These are phyloP conservation scores for Eucalyptus paniculata DNA, from an alignment of 345 rosid species.

Conservation along the genomic window DNA sequence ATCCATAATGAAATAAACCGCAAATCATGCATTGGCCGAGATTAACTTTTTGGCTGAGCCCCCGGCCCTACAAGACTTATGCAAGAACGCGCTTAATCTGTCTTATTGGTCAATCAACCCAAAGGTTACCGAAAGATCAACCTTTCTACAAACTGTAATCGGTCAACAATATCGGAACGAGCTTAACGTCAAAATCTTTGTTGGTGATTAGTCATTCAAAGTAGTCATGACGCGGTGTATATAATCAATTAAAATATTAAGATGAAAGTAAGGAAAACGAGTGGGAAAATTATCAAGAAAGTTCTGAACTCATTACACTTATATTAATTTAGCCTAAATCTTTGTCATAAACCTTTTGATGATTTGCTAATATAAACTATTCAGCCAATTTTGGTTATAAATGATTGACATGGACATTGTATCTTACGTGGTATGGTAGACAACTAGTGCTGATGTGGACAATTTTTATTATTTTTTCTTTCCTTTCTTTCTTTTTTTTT, in stretches of 20 bases:
- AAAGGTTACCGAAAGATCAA: background rate
- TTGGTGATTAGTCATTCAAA: background rate
- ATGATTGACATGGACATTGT: background rate
- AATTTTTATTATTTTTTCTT: background rate
- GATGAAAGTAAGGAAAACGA: background rate
- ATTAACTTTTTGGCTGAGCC: background rate
- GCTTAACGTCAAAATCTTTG: background rate
- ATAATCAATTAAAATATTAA: background rate
- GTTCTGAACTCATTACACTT: rapidly evolving
- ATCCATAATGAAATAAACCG: background rate
- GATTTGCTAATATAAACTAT: background rate
- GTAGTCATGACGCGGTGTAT: background rate
- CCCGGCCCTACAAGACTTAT: background rate
- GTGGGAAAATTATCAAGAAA: background rate
- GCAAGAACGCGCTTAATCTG: background rate
- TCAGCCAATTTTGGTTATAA: rapidly evolving
- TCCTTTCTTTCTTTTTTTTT: too few relatives aligned
- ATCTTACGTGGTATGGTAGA: rapidly evolving
- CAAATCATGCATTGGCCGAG: background rate
- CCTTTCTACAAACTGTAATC: background rate
- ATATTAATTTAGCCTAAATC: background rate
- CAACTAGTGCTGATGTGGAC: rapidly evolving
- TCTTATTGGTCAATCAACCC: background rate
- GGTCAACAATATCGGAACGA: background rate
- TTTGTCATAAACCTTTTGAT: background rate